A percentile compares a stretch with the other conserved stretches of the same genome.
Conservation (phyloP, 73 alveolate genomes). For the Paramecium bursaria region DNA sequence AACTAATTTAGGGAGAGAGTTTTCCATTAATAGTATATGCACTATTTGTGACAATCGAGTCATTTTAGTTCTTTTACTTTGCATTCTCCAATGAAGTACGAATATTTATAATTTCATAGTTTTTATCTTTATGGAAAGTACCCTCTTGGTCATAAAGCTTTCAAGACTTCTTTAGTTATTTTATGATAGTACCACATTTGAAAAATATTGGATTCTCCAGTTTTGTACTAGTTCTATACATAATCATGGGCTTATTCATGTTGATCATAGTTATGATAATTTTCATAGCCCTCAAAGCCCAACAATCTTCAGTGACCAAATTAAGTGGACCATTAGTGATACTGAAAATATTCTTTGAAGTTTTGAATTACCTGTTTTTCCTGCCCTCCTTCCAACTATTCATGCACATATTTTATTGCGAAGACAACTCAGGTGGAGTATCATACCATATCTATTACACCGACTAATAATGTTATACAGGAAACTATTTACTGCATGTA, state of each 20-base stretch:
- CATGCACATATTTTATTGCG: slow-evolving; percentile 55
- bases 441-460: slow-evolving; percentile 27
- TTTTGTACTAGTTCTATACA: slow-evolving; percentile 52
- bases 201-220: slow-evolving; percentile 23
- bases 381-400: slow-evolving; percentile 57
- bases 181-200: slow-evolving; percentile 65
- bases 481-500: slow-evolving; percentile 62
- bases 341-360: slow-evolving; percentile 50
- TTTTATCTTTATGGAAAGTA: slow-evolving; percentile 61
- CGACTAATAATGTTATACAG: slow-evolving; percentile 63
- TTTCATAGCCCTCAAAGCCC: slow-evolving; percentile 53
- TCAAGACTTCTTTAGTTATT: slow-evolving; percentile 61
- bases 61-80: slow-evolving; percentile 59
- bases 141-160: slow-evolving; percentile 28
- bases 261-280: slow-evolving; percentile 42
- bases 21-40: slow-evolving; percentile 54
- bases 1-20: slow-evolving; percentile 56
- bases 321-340: slow-evolving; percentile 54
- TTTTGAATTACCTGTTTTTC: slow-evolving; percentile 12
- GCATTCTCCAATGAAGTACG: slow-evolving; percentile 61
- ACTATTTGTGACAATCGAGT: slow-evolving; percentile 55
- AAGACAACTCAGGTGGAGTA: background rate
- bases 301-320: slow-evolving; percentile 34
- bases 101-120: slow-evolving; percentile 4
- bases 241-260: slow-evolving; percentile 48